Conservation (phyloP, 192 early-diverging fungal species). For the Coemansia sp. region DNA sequence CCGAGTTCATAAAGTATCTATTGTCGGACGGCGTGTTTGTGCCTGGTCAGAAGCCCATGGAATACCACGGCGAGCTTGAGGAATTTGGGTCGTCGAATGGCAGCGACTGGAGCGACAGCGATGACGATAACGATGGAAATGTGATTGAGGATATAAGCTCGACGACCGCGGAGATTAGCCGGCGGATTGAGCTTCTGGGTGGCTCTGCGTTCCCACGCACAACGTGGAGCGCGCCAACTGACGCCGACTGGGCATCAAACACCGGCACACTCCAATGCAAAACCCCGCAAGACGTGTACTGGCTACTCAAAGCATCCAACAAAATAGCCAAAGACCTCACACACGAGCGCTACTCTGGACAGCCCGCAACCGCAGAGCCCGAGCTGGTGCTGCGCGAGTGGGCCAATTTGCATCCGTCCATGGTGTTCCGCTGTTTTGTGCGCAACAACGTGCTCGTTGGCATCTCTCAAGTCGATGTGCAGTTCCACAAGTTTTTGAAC, state of each 20-base stretch:
- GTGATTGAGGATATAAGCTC: constrained; percentile 13
- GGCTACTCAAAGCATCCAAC: constrained; percentile 91
- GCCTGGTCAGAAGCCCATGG: constrained; percentile 57
- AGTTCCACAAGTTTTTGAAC: constrained; percentile 77
- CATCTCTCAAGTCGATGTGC: constrained; percentile 85
- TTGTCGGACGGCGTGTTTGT: constrained; percentile 82
- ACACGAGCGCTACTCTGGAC: constrained; percentile 66
- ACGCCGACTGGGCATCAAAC: constrained; percentile 89
- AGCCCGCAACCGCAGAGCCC: constrained; percentile 34
- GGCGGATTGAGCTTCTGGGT: constrained; percentile 68
- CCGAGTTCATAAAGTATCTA: constrained; percentile 82
- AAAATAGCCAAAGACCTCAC: constrained; percentile 83
- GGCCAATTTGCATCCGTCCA: constrained; percentile 83
- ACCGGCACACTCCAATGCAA: constrained; percentile 77
- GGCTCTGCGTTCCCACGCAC: constrained; percentile 90
- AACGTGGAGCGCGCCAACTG: constrained; percentile 93
- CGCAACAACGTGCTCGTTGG: constrained; percentile 66
- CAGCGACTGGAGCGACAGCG: constrained; percentile 50
- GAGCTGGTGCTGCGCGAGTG: constrained; percentile 87
- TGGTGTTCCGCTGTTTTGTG: constrained; percentile 98
- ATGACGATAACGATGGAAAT: constrained; percentile 12
- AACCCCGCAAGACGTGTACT: constrained; percentile 73
- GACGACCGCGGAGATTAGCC: constrained; percentile 54
- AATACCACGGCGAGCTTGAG: constrained; percentile 32
- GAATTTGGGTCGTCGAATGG: constrained; percentile 23